A percentile compares a stretch with the other conserved stretches of the same genome.
phyloP scores from a whole-genome alignment of 2,329 filamentous ascomycete genomes.

The Trichoderma sp. region DNA sequence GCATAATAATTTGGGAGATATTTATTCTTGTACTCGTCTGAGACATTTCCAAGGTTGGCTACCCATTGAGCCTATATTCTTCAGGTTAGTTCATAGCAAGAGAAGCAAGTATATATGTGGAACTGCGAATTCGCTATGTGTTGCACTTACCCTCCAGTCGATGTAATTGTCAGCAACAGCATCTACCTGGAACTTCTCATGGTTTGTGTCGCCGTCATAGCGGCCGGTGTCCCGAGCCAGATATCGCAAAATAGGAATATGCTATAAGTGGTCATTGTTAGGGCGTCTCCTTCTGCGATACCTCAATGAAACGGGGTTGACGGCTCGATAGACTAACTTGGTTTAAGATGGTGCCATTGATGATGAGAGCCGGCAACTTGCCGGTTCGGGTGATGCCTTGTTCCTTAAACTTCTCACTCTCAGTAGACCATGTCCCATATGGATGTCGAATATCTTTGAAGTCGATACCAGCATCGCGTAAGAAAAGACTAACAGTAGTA shows the following conservation, averaged over 20 bases:
- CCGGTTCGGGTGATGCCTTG: conserved; percentile 39
- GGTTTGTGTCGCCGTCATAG: conserved; percentile 44
- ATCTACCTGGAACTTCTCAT: conserved; percentile 45
- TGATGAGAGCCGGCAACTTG: conserved; percentile 42
- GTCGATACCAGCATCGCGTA: conserved; percentile 30
- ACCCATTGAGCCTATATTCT: conserved; percentile 36
- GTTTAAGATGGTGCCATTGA: conserved; percentile 39
- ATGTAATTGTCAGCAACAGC: conserved; percentile 45
- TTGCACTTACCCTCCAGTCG: conserved; percentile 44
- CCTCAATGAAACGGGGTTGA: conserved; percentile 31
- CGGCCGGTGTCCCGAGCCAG: conserved; percentile 41
- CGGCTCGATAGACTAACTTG: conserved; percentile 3
- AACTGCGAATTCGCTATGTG: not conserved
- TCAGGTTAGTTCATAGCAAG: not conserved
- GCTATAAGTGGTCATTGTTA: not conserved
- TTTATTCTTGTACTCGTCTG: conserved; percentile 41
- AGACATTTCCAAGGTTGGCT: conserved; percentile 34
- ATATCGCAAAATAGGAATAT: conserved; percentile 42
- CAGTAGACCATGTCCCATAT: conserved; percentile 32
- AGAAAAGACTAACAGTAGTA: not conserved
- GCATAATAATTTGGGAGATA: conserved; percentile 40
- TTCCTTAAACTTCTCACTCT: conserved; percentile 37
- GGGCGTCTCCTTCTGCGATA: conserved; percentile 35
- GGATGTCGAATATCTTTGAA: conserved; percentile 37
- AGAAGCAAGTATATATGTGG: not conserved